These are phyloP conservation scores for Casuarina cunninghamiana DNA, from an alignment of 306 rosid genomes.

Conservation along the genomic window DNA sequence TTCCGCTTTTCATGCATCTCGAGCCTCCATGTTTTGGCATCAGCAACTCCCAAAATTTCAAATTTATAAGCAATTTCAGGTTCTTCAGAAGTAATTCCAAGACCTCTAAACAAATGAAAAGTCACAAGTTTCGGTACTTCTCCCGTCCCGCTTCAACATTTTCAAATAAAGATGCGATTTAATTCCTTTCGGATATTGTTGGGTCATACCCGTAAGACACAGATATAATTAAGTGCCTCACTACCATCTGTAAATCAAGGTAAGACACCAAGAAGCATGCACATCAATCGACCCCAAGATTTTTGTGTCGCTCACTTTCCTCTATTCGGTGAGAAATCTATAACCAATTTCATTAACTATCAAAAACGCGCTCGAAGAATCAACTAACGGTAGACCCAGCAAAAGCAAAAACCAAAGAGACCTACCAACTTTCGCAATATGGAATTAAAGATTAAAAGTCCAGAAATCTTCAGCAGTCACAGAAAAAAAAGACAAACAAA, in stretches of 20 bases:
- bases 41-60: neutral
- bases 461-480: neutral
- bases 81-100: neutral
- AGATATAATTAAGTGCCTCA: neutral
- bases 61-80: neutral
- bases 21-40: neutral
- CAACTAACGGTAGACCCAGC: neutral
- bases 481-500: neutral
- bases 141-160: neutral
- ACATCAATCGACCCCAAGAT: neutral
- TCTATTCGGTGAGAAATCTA: neutral
- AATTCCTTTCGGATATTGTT: neutral
- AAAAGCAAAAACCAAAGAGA: constrained; percentile 14
- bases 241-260: neutral
- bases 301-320: neutral
- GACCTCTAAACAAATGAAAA: neutral
- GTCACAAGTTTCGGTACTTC: neutral
- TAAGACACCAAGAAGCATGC: neutral
- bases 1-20: neutral
- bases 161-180: neutral
- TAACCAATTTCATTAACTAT: neutral
- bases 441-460: neutral
- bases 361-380: neutral
- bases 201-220: neutral
- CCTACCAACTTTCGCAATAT: constrained; percentile 6